These are phyloP conservation scores for Poterioochromonas sp. DNA, from an alignment of 352 stramenopile genomes.

Conservation along the genomic window DNA sequence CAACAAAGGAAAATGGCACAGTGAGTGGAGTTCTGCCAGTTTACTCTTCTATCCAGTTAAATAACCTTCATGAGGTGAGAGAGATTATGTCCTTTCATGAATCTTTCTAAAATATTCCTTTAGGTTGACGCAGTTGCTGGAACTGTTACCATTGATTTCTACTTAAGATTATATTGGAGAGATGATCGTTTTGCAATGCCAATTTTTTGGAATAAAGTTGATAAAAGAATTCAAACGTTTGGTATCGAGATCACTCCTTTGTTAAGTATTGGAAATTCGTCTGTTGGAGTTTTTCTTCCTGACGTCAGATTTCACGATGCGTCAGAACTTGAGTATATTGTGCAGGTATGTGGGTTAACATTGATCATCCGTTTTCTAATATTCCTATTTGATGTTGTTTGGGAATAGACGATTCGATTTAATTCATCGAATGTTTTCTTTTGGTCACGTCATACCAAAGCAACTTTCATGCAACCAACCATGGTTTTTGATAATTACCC, in stretches of 20 bases:
- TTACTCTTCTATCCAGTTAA: too few relatives aligned
- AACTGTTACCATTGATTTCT: background rate
- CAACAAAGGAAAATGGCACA: too few relatives aligned
- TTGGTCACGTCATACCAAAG: background rate
- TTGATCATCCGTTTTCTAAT: too few relatives aligned
- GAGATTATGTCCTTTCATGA: too few relatives aligned
- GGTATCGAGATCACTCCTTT: background rate
- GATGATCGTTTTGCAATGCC: constrained; percentile 5
- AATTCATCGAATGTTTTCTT: background rate
- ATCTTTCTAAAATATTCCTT: too few relatives aligned
- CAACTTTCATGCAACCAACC: background rate
- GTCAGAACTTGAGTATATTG: background rate
- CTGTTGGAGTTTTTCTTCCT: background rate
- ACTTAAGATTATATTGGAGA: background rate
- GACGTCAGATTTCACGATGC: background rate
- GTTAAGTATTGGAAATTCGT: background rate
- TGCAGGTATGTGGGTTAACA: too few relatives aligned
- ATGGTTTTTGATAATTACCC: background rate
- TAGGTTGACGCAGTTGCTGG: background rate
- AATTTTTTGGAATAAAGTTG: background rate
- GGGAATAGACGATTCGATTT: too few relatives aligned
- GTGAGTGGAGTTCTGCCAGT: too few relatives aligned
- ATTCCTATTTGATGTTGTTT: too few relatives aligned
- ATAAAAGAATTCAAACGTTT: background rate
- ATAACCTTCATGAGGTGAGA: too few relatives aligned